phyloP scores from a whole-genome alignment of 257 asterid genomes.

The Petrea volubilis region DNA sequence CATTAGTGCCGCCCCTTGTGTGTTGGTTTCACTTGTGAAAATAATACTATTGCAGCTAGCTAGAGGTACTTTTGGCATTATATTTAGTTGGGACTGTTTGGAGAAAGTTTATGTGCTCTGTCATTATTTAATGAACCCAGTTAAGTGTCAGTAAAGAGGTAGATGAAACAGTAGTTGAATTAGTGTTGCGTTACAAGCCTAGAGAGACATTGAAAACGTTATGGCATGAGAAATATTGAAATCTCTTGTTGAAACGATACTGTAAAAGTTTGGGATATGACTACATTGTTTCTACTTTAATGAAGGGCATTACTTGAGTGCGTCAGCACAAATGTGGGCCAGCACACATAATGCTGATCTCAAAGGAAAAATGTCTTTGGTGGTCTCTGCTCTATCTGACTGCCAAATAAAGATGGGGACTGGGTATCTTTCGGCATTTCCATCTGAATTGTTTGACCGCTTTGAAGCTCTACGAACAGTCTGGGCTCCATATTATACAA shows the following conservation, averaged over 20 bases:
- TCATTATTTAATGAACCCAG: background rate
- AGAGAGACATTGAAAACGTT: background rate
- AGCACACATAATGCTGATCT: constrained; percentile 65
- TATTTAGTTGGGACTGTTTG: background rate
- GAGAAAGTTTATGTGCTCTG: background rate
- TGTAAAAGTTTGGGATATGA: background rate
- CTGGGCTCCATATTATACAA: constrained; percentile 99
- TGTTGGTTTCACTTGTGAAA: background rate
- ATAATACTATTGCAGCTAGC: background rate
- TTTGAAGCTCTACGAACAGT: constrained; percentile 66
- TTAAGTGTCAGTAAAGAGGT: background rate
- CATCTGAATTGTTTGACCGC: constrained; percentile 75
- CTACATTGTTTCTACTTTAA: constrained; percentile 5
- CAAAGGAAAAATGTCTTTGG: constrained; percentile 48
- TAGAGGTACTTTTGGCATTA: background rate
- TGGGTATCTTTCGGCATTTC: constrained; percentile 94
- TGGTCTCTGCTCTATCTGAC: constrained; percentile 56
- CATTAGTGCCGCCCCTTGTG: background rate
- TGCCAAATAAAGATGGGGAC: constrained; percentile 73
- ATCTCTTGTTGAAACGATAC: background rate
- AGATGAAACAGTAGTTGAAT: background rate
- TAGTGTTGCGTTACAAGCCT: background rate
- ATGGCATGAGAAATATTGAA: background rate
- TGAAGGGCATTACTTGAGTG: constrained; percentile 91
- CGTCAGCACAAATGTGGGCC: constrained; percentile 92